phyloP scores from a whole-genome alignment of 345 rosid genomes.

The Gossypium thurberi region DNA sequence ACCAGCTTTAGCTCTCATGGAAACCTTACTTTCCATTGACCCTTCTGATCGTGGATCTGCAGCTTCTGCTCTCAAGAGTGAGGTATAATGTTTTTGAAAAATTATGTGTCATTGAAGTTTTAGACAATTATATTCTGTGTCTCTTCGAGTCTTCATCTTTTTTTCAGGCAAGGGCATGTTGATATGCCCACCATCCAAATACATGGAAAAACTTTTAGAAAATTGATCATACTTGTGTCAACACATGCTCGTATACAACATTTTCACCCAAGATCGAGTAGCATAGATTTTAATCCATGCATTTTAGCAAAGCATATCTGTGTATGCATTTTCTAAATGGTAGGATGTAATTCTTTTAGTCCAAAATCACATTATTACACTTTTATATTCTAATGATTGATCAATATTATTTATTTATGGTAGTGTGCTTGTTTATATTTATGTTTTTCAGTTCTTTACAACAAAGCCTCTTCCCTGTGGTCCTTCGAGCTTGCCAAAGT shows the following conservation, averaged over 20 bases:
- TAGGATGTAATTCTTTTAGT: neutral
- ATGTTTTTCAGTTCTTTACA: slow-evolving; percentile 60
- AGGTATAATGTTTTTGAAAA: slow-evolving; percentile 43
- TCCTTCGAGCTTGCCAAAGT: slow-evolving; percentile 91
- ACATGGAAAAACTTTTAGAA: neutral
- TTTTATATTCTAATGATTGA: neutral
- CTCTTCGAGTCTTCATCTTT: neutral
- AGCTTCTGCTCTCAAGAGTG: slow-evolving; percentile 62
- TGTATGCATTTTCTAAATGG: neutral
- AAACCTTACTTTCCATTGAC: slow-evolving; percentile 75
- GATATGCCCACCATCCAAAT: neutral
- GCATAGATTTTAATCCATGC: neutral
- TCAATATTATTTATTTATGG: neutral
- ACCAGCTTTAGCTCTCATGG: slow-evolving; percentile 82
- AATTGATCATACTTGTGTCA: neutral
- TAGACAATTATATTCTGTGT: neutral
- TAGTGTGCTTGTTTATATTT: slow-evolving; percentile 15
- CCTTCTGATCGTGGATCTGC: slow-evolving; percentile 95
- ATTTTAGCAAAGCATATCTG: neutral
- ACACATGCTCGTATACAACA: neutral
- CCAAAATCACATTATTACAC: neutral
- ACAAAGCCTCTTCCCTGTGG: slow-evolving; percentile 82
- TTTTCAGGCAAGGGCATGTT: neutral
- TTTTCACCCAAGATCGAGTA: neutral
- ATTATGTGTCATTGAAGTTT: neutral